Evolutionary conservation across 75 land plant species (phyloP), one percentile per base, ranked within the genome.

Genomic region (Picea sitchensis): DNA sequence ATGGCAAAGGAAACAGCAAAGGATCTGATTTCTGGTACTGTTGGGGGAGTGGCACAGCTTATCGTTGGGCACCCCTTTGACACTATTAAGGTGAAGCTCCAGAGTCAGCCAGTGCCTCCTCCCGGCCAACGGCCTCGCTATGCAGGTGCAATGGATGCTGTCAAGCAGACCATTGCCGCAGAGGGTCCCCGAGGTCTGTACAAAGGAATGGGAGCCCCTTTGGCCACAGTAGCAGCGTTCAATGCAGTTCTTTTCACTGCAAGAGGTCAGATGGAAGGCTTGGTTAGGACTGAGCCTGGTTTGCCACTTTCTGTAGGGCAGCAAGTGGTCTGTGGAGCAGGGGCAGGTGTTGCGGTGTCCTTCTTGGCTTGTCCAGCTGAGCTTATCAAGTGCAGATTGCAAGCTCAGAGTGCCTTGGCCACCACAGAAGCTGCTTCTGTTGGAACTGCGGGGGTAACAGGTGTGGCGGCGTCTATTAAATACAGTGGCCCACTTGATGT

Each of bases 201-300:
- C 83, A 97, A 97, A 71, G 99, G 99, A 17, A 95, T 97, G 99
- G 99, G 99, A 1, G 99, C 98, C n/a, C 99, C 99, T 1, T 90
- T 97, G 44, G 99, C 99, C 47, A 95, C 96, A 11, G 99, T 97
- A 2, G 99, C 99, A 9, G 94, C 98, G 54, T 90, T 93, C 88
- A 97, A 97, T 80, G 99, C 98, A 4, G 92, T 97, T 17, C 89
- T 97, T 18, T 97, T 97, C 75, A 83, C 96, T 38, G 95, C 91
- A 58, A 82, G 99, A 63, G 99, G 99, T 6, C 99, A 97, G 86
- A 93, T 97, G 99, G 99, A 97, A 79, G 75, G 87, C 30, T 63
- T 93, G 9, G 80, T 97, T 65, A 86, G 98, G 58, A 84, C 90
- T 41, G 77, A 78, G 61, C 92, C 94, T 5, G 98, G 94, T 9